phyloP scores from a whole-genome alignment of 1,284 basidiomycete species.

The Mycosarcoma maydis region DNA sequence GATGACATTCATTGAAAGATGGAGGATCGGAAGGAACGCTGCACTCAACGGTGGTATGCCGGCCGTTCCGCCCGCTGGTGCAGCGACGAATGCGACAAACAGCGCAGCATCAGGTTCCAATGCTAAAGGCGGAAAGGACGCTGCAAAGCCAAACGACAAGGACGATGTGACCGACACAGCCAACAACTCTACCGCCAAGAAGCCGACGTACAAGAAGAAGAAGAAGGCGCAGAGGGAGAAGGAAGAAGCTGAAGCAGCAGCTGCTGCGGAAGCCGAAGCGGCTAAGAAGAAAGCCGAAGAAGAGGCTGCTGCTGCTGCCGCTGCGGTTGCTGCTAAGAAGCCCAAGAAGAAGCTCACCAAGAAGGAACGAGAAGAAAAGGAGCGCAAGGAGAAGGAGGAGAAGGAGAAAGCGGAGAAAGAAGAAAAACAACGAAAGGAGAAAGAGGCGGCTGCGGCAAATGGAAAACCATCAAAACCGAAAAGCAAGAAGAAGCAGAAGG shows the following conservation, averaged over 20 bases:
- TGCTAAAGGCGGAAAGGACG: slow-evolving; percentile 36
- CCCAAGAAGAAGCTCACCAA: slow-evolving; percentile 57
- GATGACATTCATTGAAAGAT: slow-evolving; percentile 57
- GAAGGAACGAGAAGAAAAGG: slow-evolving; percentile 43
- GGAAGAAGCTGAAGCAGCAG: slow-evolving; percentile 44
- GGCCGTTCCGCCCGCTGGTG: slow-evolving; percentile 5
- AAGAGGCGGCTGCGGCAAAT: slow-evolving; percentile 33
- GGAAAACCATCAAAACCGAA: slow-evolving; percentile 34
- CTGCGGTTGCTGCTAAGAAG: slow-evolving; percentile 34
- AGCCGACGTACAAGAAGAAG: slow-evolving; percentile 49
- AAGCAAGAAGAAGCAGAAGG: slow-evolving; percentile 55
- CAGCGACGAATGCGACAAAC: slow-evolving; percentile 9
- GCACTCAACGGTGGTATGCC: slow-evolving; percentile 15
- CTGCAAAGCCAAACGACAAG: slow-evolving; percentile 37
- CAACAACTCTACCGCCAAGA: slow-evolving; percentile 29
- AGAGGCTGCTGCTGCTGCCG: slow-evolving; percentile 34
- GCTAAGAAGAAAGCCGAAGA: slow-evolving; percentile 47
- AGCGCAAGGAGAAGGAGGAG: slow-evolving; percentile 44
- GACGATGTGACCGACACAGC: slow-evolving; percentile 22
- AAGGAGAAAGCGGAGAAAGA: slow-evolving; percentile 58
- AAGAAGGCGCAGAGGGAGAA: slow-evolving; percentile 53
- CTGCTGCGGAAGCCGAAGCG: slow-evolving; percentile 43
- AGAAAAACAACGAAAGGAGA: slow-evolving; percentile 47
- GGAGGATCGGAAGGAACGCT: slow-evolving; percentile 56
- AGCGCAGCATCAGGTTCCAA: slow-evolving; percentile 9